These are phyloP conservation scores for Cephalotrichum gorgonifer DNA, from an alignment of 2,329 filamentous ascomycete species.

Conservation along the genomic window DNA sequence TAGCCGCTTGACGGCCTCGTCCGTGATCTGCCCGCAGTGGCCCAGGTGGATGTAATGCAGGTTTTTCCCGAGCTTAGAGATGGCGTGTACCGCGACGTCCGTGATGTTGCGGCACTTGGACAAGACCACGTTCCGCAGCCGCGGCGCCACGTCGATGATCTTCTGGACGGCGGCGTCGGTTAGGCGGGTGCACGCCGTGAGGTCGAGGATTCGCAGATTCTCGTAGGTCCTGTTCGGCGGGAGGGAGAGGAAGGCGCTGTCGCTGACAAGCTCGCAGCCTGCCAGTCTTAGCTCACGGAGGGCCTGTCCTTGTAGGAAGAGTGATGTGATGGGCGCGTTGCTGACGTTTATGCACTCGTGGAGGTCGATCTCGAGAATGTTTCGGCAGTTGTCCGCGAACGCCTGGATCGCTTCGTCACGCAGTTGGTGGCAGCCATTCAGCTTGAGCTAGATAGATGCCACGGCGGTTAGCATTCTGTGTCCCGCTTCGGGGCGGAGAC, in stretches of 20 bases:
- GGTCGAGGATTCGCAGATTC: slow-evolving; percentile 81
- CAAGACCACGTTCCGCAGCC: slow-evolving; percentile 83
- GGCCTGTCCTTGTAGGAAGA: slow-evolving; percentile 68
- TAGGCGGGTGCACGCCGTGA: slow-evolving; percentile 78
- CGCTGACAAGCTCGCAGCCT: slow-evolving; percentile 74
- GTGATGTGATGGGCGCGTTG: slow-evolving; percentile 70
- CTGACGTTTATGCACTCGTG: slow-evolving; percentile 75
- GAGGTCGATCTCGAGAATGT: slow-evolving; percentile 93
- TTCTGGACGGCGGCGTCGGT: slow-evolving; percentile 81
- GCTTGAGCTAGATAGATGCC: slow-evolving; percentile 63
- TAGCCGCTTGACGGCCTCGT: slow-evolving; percentile 73
- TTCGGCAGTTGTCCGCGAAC: slow-evolving; percentile 79
- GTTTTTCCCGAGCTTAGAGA: slow-evolving; percentile 86
- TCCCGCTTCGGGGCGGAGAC: not conserved
- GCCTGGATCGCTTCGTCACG: slow-evolving; percentile 73
- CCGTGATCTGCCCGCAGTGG: slow-evolving; percentile 86
- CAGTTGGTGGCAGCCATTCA: slow-evolving; percentile 83
- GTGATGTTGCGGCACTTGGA: slow-evolving; percentile 93
- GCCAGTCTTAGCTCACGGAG: slow-evolving; percentile 86
- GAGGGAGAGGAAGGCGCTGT: slow-evolving; percentile 76
- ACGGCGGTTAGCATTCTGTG: no score
- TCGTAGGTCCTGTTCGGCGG: slow-evolving; percentile 64
- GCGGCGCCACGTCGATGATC: slow-evolving; percentile 77
- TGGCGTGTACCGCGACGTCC: slow-evolving; percentile 76
- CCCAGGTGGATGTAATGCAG: slow-evolving; percentile 93